These are phyloP conservation scores for Calonectria multiphialidica DNA, from an alignment of 2,329 filamentous ascomycete genomes.

Conservation along the genomic window DNA sequence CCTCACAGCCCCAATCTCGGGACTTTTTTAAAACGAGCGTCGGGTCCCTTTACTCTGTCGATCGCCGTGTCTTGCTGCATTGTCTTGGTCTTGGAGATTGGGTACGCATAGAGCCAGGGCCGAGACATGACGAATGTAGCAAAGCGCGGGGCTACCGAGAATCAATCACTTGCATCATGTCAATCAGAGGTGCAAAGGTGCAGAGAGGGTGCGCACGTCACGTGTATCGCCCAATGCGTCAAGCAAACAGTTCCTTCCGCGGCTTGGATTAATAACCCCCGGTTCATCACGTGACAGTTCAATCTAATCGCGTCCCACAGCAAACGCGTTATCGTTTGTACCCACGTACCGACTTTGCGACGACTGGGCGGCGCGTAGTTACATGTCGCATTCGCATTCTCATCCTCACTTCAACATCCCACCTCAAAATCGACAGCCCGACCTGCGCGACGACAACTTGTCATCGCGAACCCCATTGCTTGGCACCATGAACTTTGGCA, in stretches of 20 bases:
- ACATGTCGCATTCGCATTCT: neutral
- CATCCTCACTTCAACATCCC: neutral
- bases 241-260: neutral
- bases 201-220: neutral
- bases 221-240: neutral
- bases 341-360: neutral
- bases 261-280: neutral
- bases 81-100: neutral
- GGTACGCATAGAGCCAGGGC: neutral
- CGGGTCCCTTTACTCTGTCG: neutral
- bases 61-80: neutral
- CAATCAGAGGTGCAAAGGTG: neutral
- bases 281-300: neutral
- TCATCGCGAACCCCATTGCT: neutral
- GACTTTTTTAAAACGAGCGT: neutral
- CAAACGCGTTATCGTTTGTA: neutral
- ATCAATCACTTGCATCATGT: conserved; percentile 1
- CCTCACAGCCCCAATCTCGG: neutral
- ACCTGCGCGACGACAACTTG: neutral
- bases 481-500: conserved; percentile 35
- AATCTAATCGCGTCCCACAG: neutral
- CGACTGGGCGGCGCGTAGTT: neutral
- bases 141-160: neutral
- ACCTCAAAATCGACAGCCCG: neutral
- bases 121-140: neutral